A percentile compares a stretch with the other conserved stretches of the same genome.
Conservation (phyloP, 345 rosid species). For the Dovyalis caffra region DNA sequence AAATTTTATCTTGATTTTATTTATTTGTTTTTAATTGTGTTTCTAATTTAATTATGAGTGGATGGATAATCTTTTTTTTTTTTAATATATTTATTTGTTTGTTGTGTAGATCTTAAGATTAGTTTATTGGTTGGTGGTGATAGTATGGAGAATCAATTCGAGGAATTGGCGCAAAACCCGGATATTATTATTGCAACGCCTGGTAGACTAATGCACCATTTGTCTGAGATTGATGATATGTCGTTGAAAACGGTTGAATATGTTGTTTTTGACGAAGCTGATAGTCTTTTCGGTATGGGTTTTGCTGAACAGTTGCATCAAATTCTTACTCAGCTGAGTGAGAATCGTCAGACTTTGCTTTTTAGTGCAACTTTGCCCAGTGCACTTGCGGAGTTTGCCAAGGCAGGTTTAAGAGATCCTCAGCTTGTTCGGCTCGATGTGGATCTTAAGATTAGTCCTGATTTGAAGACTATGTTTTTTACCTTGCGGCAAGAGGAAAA, state of each 20-base stretch:
- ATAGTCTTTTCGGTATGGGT: constrained; percentile 88
- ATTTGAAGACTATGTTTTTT: constrained; percentile 63
- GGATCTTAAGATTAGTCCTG: constrained; percentile 92
- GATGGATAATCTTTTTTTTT: not conserved
- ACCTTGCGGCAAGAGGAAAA: constrained; percentile 89
- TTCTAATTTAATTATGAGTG: not conserved
- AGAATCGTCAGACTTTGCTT: constrained; percentile 91
- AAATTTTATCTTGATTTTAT: not conserved
- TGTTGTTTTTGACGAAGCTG: constrained; percentile 97
- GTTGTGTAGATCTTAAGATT: constrained; percentile 63
- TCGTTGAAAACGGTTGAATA: constrained; percentile 77
- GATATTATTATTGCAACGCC: constrained; percentile 96
- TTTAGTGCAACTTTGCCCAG: constrained; percentile 96
- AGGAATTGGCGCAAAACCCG: constrained; percentile 84
- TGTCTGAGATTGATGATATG: constrained; percentile 90
- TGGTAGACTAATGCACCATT: constrained; percentile 93
- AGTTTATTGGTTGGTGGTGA: constrained; percentile 95
- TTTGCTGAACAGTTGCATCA: constrained; percentile 87
- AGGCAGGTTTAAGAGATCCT: constrained; percentile 92
- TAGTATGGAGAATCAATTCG: constrained; percentile 90
- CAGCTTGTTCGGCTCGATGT: constrained; percentile 89
- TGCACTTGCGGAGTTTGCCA: constrained; percentile 95
- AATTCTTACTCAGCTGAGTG: constrained; percentile 75
- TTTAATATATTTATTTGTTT: not conserved
- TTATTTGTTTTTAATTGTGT: not conserved